Evolutionary conservation across 345 rosid genomes (phyloP).

Genomic region (Heritiera fomes): DNA sequence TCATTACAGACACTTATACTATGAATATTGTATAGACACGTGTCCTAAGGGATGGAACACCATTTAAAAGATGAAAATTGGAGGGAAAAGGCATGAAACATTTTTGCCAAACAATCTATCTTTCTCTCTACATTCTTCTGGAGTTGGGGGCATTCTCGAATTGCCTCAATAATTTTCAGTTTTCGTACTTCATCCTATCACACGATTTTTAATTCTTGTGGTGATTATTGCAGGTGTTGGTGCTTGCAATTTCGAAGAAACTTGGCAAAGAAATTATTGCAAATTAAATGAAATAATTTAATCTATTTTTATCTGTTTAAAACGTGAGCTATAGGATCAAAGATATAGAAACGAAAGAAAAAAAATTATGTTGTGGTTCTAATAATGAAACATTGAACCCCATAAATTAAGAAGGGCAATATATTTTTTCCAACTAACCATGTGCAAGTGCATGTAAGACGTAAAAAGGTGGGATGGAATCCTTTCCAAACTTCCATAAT

Average conservation of each 20-base stretch:
- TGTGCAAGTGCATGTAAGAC: constrained; percentile 15
- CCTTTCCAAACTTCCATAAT: constrained; percentile 28
- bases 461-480: constrained; percentile 8
- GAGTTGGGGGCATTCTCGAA: too few species aligned
- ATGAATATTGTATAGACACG: too few species aligned
- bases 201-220: neutral
- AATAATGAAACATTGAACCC: neutral
- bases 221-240: constrained; percentile 7
- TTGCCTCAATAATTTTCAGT: too few species aligned
- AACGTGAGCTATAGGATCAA: neutral
- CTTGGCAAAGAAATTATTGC: neutral
- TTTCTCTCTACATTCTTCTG: too few species aligned
- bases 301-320: neutral
- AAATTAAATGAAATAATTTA: neutral
- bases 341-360: neutral
- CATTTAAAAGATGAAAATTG: too few species aligned
- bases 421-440: constrained; percentile 22
- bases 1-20: too few species aligned
- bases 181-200: too few species aligned
- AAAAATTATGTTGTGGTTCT: neutral
- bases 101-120: too few species aligned
- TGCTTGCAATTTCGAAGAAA: neutral
- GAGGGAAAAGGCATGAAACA: too few species aligned
- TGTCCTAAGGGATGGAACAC: too few species aligned
- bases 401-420: neutral